Evolutionary conservation across 495 filamentous ascomycete genomes (phyloP).

Genomic region (Penicillium desertorum): DNA sequence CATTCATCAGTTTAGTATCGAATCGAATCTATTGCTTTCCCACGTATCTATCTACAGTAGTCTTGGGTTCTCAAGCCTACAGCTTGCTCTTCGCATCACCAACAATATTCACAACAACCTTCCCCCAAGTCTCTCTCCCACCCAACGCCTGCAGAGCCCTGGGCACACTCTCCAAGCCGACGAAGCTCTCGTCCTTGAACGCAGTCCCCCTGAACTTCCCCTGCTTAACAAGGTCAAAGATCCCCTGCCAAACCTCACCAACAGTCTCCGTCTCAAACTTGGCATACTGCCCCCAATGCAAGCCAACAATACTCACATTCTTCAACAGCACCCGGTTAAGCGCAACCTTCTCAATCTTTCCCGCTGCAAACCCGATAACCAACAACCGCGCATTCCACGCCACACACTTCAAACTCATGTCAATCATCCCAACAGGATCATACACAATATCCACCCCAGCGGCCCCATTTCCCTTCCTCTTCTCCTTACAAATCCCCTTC

Average conservation of each 20-base stretch:
- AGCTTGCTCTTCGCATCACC: conserved; percentile 59
- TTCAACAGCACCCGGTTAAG: conserved; percentile 91
- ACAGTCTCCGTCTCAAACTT: conserved; percentile 70
- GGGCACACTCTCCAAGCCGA: conserved; percentile 76
- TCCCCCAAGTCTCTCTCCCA: conserved; percentile 85
- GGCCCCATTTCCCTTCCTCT: conserved; percentile 59
- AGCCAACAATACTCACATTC: conserved; percentile 85
- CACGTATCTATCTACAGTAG: conserved; percentile 2
- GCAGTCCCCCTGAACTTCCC: conserved; percentile 81
- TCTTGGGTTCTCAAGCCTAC: conserved; percentile 22
- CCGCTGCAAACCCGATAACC: conserved; percentile 88
- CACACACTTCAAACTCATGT: conserved; percentile 78
- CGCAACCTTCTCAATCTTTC: conserved; percentile 85
- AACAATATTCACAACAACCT: conserved; percentile 89
- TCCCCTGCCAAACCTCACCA: conserved; percentile 72
- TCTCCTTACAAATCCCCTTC: conserved; percentile 57
- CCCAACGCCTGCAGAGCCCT: conserved; percentile 76
- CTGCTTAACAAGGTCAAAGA: conserved; percentile 71
- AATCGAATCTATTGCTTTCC: conserved; percentile 13
- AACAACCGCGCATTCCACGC: conserved; percentile 88
- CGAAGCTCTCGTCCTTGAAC: conserved; percentile 77
- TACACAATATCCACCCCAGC: conserved; percentile 84
- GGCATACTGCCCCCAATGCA: conserved; percentile 90
- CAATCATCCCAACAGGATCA: conserved; percentile 87
- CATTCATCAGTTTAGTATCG: conserved; percentile 23